Conservation (phyloP, 2,329 filamentous ascomycete genomes). For the Reticulascus tulasneorum region DNA sequence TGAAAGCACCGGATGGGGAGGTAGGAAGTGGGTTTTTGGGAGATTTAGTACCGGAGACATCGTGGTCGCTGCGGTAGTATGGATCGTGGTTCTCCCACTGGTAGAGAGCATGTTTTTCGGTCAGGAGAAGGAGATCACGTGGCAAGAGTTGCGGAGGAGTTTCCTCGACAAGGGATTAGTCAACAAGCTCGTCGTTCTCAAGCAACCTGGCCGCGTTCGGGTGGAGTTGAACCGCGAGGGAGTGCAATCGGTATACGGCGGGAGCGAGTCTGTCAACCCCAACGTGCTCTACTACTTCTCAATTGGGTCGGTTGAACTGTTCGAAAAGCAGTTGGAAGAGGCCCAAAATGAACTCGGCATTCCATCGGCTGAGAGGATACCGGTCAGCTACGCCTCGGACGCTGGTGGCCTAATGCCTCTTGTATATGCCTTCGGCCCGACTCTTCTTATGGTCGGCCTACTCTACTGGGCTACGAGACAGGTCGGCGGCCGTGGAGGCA, state of each 20-base stretch:
- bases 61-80: conserved; percentile 42
- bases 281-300: conserved; percentile 87
- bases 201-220: conserved; percentile 61
- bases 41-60: conserved; percentile 29
- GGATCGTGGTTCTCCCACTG: conserved; percentile 40
- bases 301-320: conserved; percentile 90
- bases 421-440: conserved; percentile 77
- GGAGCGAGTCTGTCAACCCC: conserved; percentile 61
- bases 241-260: conserved; percentile 66
- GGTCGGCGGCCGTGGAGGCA: conserved; percentile 64
- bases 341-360: conserved; percentile 87
- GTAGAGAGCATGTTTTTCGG: conserved; percentile 37
- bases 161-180: conserved; percentile 96
- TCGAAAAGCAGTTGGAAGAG: conserved; percentile 82
- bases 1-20: conserved; percentile 11
- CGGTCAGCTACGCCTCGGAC: conserved; percentile 80
- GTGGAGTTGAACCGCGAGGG: conserved; percentile 78
- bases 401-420: conserved; percentile 71
- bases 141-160: conserved; percentile 91
- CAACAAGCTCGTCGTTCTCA: conserved; percentile 82
- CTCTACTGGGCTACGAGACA: conserved; percentile 76
- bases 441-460: conserved; percentile 77
- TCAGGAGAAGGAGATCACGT: conserved; percentile 74
- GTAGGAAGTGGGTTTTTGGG: conserved; percentile 14
- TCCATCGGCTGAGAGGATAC: conserved; percentile 82